A percentile compares a stretch with the other conserved stretches of the same genome.
These are phyloP conservation scores for Geotrichum armillariae DNA, from an alignment of 1,139 yeast genomes.

Conservation along the genomic window DNA sequence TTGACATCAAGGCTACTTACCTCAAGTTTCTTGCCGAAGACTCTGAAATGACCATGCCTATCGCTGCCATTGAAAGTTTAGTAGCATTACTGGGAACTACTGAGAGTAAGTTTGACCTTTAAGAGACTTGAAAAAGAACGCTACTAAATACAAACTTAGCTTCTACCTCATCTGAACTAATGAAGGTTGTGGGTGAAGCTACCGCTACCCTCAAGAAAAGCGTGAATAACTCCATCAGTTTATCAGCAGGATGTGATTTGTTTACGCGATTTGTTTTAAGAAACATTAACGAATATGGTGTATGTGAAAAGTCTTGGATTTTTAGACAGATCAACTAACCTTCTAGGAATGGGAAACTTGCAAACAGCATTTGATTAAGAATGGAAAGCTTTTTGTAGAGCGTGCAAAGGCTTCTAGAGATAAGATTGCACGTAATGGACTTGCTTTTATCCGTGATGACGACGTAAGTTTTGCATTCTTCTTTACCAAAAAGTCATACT, in stretches of 20 bases:
- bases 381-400: slow-evolving; percentile 87
- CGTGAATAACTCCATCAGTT: slow-evolving; percentile 86
- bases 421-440: slow-evolving; percentile 84
- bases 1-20: slow-evolving; percentile 81
- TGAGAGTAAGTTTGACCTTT: slow-evolving; percentile 49
- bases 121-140: background rate
- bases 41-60: slow-evolving; percentile 97
- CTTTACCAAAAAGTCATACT: slow-evolving; percentile 1
- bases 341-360: slow-evolving; percentile 88
- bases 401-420: slow-evolving; percentile 90
- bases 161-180: slow-evolving; percentile 88
- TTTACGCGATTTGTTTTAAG: slow-evolving; percentile 91
- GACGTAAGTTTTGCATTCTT: slow-evolving; percentile 47
- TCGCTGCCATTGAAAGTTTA: slow-evolving; percentile 94
- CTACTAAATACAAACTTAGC: no score
- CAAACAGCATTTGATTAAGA: slow-evolving; percentile 81
- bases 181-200: slow-evolving; percentile 74
- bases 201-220: slow-evolving; percentile 70
- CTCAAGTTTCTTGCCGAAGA: slow-evolving; percentile 80
- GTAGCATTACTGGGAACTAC: slow-evolving; percentile 79
- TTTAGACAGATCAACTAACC: background rate
- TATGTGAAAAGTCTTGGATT: slow-evolving; percentile 7
- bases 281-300: slow-evolving; percentile 78
- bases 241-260: slow-evolving; percentile 96
- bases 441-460: slow-evolving; percentile 89